phyloP scores from a whole-genome alignment of 768 basidiomycete species.

The Boletus subcaerulescens region DNA sequence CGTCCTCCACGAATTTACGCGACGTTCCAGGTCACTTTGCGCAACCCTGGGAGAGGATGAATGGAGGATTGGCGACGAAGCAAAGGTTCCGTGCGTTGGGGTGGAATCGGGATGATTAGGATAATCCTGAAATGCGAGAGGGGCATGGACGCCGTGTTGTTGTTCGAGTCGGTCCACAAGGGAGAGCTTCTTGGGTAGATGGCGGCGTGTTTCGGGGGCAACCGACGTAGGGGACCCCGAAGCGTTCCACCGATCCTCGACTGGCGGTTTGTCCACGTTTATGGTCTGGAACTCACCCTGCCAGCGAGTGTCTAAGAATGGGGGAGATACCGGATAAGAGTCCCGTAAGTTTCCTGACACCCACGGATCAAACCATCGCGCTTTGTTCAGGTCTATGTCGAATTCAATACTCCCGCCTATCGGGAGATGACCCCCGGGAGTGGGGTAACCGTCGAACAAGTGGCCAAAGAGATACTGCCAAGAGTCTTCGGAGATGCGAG shows the following conservation, averaged over 20 bases:
- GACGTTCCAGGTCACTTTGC: conserved; percentile 50
- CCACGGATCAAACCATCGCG: conserved; percentile 80
- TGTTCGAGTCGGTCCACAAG: conserved; percentile 62
- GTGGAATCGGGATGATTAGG: conserved; percentile 9
- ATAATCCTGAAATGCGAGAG: conserved; percentile 24
- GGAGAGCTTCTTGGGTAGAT: conserved; percentile 65
- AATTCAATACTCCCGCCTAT: conserved; percentile 83
- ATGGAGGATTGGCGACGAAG: conserved; percentile 61
- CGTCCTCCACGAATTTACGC: conserved; percentile 67
- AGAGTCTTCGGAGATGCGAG: conserved; percentile 73
- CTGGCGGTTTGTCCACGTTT: conserved; percentile 38
- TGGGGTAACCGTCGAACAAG: conserved; percentile 44
- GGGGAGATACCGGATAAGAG: conserved; percentile 38
- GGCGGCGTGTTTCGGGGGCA: conserved; percentile 37
- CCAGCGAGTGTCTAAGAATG: conserved; percentile 41
- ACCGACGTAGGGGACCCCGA: conserved; percentile 17
- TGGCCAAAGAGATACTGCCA: conserved; percentile 74
- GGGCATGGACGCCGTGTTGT: conserved; percentile 36
- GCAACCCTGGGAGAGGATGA: conserved; percentile 54
- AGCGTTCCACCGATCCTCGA: conserved; percentile 34
- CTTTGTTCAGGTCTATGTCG: conserved; percentile 74
- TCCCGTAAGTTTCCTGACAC: conserved; percentile 49
- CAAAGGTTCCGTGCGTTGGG: conserved; percentile 30
- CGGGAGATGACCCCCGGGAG: conserved; percentile 42
- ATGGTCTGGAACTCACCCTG: conserved; percentile 54